Evolutionary conservation across 345 rosid species (phyloP), one percentile per base, ranked within the genome.

Genomic region (Citrus unshiu): DNA sequence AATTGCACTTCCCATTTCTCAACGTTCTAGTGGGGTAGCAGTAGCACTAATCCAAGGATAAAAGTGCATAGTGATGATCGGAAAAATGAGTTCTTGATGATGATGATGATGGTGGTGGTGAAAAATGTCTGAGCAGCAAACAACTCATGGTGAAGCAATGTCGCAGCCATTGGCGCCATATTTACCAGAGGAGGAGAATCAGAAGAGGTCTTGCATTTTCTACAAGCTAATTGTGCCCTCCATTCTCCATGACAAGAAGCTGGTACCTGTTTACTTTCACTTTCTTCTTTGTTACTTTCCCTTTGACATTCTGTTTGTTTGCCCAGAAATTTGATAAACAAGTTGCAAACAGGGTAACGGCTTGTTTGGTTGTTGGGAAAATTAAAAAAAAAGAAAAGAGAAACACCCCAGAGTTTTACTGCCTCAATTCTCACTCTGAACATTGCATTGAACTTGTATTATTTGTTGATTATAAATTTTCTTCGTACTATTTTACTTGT

Each of bases 201-300:
- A 79, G 46, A 80, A 49, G 65, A 70, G 22, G 66, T 29, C 73
- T 66, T 83, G 86, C 85, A 81, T 85, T 77, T 87, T 85, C 72
- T 81, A 80, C 78, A 81, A 81, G 79, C 63, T 87, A 18, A 80
- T 85, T 34, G 80, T 80, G 68, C 66, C 80, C 34, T 85, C 90
- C 78, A 81, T 81, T 70, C 86, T 87, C 70, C 83, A 81, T 9
- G 83, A 81, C 66, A 77, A 81, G 70, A 83, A 82, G 74, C 88
- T 85, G 57, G 85, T 85, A 78, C 54, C 43, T 54, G 13, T 27
- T 58, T 46, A 34, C 12, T 68, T 67, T 30, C 61, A 32, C 72
- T 54, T 56, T 32, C 25, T 63, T 13, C 0, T 62, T 16, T 13
- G 8, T 12, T 25, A 59, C 66, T 19, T 58, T 30, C 24, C 27